Base-by-base conservation (phyloP, 2,329 filamentous ascomycete species). In the Verticillium tricorpus region DNA sequence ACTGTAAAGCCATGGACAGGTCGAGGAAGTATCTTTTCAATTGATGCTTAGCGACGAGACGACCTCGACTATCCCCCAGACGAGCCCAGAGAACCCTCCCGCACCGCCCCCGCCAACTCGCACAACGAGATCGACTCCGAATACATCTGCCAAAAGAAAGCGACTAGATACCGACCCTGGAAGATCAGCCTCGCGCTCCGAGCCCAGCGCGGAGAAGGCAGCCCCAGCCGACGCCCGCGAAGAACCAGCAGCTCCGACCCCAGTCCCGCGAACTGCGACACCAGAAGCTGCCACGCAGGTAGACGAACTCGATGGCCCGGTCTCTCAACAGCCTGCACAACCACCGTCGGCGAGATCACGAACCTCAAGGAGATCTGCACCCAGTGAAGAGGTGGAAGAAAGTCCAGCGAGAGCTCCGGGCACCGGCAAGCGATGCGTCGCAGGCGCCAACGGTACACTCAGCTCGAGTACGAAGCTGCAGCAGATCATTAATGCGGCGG, bases 1-100 rank as follows among this genome's bases (percentile, higher is more conserved):
- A 31, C 54, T 5, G 8, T 4, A 54, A 56, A 85, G 82, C 67
- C 80, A 81, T 67, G 80, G 84, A 62, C 81, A 87, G 69, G 77
- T 89, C 15, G 83, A 80, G 65, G 84, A 88, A 65, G 79, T 86
- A 12, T 85, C 85, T 6, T 89, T 89, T 69, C 80, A 79, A 15
- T 79, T 87, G 67, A 73, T 80, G 17, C 63, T 72, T 28, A 65
- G 67, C 60, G 68, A 64, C 17, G 65, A 62, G 19, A 61, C 65
- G 32, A 59, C 56, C n/a, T 61, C 63, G 9, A 60, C 64, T 8
- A 63, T 40, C 15, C 32, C 19, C 4, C 34, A 28, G 19, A 17
- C 56, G 19, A 58, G 34, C 22, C 34, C 56, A 5, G 34, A 28
- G 63, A 62, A 45, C 65, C 68, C 5, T 61, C 67, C 8, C 70